These are phyloP conservation scores for Blastobotrys apis DNA, from an alignment of 1,139 yeast species.

Conservation along the genomic window DNA sequence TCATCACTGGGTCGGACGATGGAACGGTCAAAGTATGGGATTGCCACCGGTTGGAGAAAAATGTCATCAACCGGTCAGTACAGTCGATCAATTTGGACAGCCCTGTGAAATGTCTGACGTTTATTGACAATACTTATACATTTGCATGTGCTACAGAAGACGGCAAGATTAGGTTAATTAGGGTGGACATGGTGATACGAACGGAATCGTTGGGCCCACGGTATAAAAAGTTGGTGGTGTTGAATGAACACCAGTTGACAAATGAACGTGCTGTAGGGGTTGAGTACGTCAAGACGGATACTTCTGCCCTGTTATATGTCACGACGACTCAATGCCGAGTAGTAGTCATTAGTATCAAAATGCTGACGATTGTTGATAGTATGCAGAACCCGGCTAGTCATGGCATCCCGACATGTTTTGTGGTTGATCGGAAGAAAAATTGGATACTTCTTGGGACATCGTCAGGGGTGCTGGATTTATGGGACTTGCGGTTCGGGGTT, in stretches of 20 bases:
- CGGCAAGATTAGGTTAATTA: constrained; percentile 55
- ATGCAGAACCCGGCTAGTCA: constrained; percentile 56
- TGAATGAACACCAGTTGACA: constrained; percentile 12
- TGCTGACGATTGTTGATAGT: constrained; percentile 45
- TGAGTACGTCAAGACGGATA: constrained; percentile 37
- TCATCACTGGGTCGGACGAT: constrained; percentile 72
- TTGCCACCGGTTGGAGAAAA: constrained; percentile 56
- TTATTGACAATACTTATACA: constrained; percentile 59
- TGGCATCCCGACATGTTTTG: constrained; percentile 62
- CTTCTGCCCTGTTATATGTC: constrained; percentile 35
- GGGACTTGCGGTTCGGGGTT: constrained; percentile 74
- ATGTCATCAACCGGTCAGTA: constrained; percentile 58
- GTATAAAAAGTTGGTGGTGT: constrained; percentile 11
- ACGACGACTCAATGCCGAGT: constrained; percentile 55
- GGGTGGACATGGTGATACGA: constrained; percentile 46
- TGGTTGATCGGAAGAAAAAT: constrained; percentile 47
- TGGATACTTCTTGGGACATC: constrained; percentile 77
- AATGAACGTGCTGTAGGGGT: constrained; percentile 45
- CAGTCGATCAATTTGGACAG: constrained; percentile 28
- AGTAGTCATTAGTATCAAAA: constrained; percentile 54
- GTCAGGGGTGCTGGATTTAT: constrained; percentile 65
- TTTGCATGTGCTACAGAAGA: constrained; percentile 65
- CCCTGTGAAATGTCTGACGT: constrained; percentile 36
- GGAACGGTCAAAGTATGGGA: constrained; percentile 83
- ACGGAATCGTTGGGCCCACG: constrained; percentile 15